Base-by-base conservation (phyloP, 768 basidiomycete genomes). In the Mrakia frigida region DNA sequence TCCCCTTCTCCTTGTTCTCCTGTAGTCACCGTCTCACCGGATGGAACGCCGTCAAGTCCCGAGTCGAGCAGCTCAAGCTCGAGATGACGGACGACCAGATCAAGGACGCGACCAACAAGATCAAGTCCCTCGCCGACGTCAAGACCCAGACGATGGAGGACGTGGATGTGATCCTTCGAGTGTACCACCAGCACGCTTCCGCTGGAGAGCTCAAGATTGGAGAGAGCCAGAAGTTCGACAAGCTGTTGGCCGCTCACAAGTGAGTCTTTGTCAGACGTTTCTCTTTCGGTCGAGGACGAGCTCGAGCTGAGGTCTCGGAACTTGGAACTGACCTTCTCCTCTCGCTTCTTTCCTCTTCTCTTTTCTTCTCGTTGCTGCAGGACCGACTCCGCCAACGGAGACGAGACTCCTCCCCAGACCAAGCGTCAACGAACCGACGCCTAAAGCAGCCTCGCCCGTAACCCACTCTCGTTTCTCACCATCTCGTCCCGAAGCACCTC, bases 11-110 rank as follows among this genome's bases (percentile, higher is more conserved):
- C n/a, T 35, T 43, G 18, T 2, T 69, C 69, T 79, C 53, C 18
- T 52, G 5, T 77, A 92, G 93, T 37, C 94, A 97, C 84, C 92
- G 94, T 81, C 87, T 98, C 78, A 98, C 94, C 10, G 96, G 96
- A 68, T 99, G 96, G 97, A 98, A 98, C 83, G 97, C 97, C 59
- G 95, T 99, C 89, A 99, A 98, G 88, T 94, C 92, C 76, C 92
- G 97, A 83, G 97, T 96, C 33, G 97, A 99, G 86, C 97, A 99
- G 83, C 89, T 99, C 65, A 91, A 93, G 77, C 88, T 99, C 76
- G 87, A 88, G 74, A 87, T 99, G 80, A 91, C 89, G 3, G 97
- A 99, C 82, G 96, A 92, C 7, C 81, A 93, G 90, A 87, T 98
- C 87, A 98, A 98, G 90, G 97, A 98, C 79, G 96, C 93, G 39